A percentile compares a stretch with the other conserved stretches of the same genome.
Evolutionary conservation across 148 eudicot species (phyloP).

Genomic region (Heliamphora exappendiculata): DNA sequence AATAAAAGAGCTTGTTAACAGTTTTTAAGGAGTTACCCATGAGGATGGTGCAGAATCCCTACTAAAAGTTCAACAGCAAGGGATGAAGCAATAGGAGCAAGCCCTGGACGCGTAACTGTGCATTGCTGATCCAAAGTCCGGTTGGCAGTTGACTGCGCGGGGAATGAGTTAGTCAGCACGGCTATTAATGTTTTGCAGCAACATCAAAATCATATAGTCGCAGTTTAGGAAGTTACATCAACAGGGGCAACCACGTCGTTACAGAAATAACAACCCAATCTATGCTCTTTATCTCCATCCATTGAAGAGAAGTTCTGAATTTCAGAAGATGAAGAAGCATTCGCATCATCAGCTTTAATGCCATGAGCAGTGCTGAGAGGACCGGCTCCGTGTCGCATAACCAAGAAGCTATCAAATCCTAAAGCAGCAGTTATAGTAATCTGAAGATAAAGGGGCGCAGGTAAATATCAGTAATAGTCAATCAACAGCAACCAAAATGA

Average conservation of each 20-base stretch:
- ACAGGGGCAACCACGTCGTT: constrained; percentile 93
- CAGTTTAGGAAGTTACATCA: constrained; percentile 45
- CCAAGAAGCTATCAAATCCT: constrained; percentile 93
- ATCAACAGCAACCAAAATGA: neutral
- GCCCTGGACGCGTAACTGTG: constrained; percentile 97
- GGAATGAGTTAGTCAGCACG: constrained; percentile 9
- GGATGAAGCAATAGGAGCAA: constrained; percentile 94
- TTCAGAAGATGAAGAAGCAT: constrained; percentile 33
- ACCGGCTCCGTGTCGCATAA: constrained; percentile 95
- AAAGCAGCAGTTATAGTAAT: constrained; percentile 76
- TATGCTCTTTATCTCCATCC: constrained; percentile 28
- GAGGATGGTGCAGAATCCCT: constrained; percentile 81
- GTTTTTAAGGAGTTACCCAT: constrained; percentile 40
- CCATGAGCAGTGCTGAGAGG: constrained; percentile 30
- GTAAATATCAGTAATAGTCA: neutral
- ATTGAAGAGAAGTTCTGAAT: constrained; percentile 37
- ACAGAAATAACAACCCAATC: constrained; percentile 97
- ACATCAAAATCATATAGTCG: neutral
- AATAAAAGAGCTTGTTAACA: neutral
- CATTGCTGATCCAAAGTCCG: constrained; percentile 97
- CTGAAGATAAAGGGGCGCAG: constrained; percentile 26
- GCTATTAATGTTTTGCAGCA: neutral
- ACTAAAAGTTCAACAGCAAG: constrained; percentile 95
- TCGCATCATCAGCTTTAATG: constrained; percentile 17
- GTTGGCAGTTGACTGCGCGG: constrained; percentile 76